Base-by-base conservation (phyloP, 768 basidiomycete species). In the Lentinula sp. region DNA sequence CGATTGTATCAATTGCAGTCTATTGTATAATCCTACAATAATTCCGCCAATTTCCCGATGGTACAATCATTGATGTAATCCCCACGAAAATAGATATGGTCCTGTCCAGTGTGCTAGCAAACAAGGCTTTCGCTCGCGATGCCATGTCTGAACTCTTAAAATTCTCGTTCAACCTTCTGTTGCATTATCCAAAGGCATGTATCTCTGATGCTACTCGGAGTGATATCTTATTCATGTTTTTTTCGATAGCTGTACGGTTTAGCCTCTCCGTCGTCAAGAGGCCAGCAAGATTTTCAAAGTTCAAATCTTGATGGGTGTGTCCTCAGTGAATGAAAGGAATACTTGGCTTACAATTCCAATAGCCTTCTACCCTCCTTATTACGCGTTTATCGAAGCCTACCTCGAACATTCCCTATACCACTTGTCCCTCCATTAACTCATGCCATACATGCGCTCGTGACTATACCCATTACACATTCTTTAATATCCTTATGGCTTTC, bases 71-170 rank as follows among this genome's bases (percentile, higher is more conserved):
- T 53, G 88, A 91, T 28, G 79, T 88, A 52, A 78, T 92, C 23
- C 74, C 72, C 15, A 60, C 72, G 13, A 89, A 89, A 65, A 75
- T 91, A 18, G 90, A 90, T 62, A 71, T 79, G 40, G 75, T 90
- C 35, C 72, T 76, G 2, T 71, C 69, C 42, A 74, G 72, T 51
- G 75, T 88, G 62, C 76, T 84, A 46, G 72, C 75, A 43, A 80
- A 84, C 61, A 69, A 78, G 23, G 76, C 80, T 63, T 77, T 84
- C 75, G 77, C 84, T 32, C 80, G 80, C 65, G 90, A 92, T 60
- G 92, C 94, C 1, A 80, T 89, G 75, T 80, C 83, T 3, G 95
- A 98, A 70, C 70, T 94, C 23, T 79, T 98, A 59, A 98, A 98
- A 70, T 80, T 94, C 52, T 76, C 83, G 3, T 95, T 92, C 73